A percentile compares a stretch with the other conserved stretches of the same genome.
phyloP scores from a whole-genome alignment of 2,329 filamentous ascomycete genomes.

The Aureobasidium sp. region DNA sequence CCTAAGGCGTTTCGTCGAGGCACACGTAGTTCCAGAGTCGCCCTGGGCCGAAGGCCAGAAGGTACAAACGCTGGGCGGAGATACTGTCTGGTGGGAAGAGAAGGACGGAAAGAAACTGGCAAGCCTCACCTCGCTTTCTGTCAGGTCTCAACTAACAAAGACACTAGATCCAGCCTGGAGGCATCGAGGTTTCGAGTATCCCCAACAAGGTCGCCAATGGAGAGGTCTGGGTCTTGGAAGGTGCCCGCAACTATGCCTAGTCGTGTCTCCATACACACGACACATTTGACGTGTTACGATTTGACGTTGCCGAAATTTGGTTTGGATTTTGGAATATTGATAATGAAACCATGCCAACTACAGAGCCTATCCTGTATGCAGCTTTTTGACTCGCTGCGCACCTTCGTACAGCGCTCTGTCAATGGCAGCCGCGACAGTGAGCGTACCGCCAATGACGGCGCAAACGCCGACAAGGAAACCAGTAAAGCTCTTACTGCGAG shows the following conservation, averaged over 20 bases:
- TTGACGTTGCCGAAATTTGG: background rate
- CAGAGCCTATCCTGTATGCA: slow-evolving; percentile 50
- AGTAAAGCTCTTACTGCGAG: slow-evolving; percentile 77
- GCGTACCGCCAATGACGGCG: slow-evolving; percentile 85
- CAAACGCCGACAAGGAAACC: slow-evolving; percentile 92
- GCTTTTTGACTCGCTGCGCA: slow-evolving; percentile 73
- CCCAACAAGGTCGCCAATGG: slow-evolving; percentile 76
- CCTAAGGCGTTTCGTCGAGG: slow-evolving; percentile 71
- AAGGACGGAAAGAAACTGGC: slow-evolving; percentile 57
- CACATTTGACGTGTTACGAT: background rate
- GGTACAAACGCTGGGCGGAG: slow-evolving; percentile 58
- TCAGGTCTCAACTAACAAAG: slow-evolving; percentile 16
- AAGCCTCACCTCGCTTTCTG: background rate
- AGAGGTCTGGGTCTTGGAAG: slow-evolving; percentile 71
- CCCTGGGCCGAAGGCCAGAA: slow-evolving; percentile 67
- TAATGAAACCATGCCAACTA: background rate
- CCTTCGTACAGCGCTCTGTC: slow-evolving; percentile 91
- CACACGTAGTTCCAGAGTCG: slow-evolving; percentile 66
- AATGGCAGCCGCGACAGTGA: slow-evolving; percentile 90
- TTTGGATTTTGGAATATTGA: background rate
- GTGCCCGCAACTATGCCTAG: slow-evolving; percentile 47
- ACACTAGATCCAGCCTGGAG: slow-evolving; percentile 64
- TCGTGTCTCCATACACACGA: background rate
- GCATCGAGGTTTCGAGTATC: slow-evolving; percentile 67
- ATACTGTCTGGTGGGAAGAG: slow-evolving; percentile 75